A percentile compares a stretch with the other conserved stretches of the same genome.
Evolutionary conservation across 768 basidiomycete genomes (phyloP).

Genomic region (Agaricus subrufescens): DNA sequence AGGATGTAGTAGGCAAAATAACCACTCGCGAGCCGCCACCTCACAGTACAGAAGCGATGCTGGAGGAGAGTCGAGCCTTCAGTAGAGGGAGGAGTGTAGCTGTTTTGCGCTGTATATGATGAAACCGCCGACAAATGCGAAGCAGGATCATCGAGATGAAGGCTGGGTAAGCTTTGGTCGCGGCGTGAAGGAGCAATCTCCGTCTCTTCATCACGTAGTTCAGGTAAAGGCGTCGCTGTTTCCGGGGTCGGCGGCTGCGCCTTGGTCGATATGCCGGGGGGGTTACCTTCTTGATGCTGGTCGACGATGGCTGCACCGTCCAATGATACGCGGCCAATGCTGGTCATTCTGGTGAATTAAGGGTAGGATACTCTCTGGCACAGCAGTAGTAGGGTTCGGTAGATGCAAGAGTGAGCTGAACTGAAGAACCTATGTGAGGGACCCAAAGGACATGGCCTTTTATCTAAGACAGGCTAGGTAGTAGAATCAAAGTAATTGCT

Average conservation of each 20-base stretch:
- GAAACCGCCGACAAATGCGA: slow-evolving; percentile 10
- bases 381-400: background rate
- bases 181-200: slow-evolving; percentile 27
- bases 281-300: background rate
- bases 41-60: slow-evolving; percentile 21
- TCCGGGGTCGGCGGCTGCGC: background rate
- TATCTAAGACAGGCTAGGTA: background rate
- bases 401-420: background rate
- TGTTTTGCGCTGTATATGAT: background rate
- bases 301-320: background rate
- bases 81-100: background rate
- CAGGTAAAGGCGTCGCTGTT: slow-evolving; percentile 16
- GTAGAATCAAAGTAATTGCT: background rate
- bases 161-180: slow-evolving; percentile 13
- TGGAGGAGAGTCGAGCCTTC: background rate
- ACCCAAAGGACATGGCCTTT: background rate
- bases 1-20: slow-evolving; percentile 43
- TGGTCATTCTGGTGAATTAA: background rate
- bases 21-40: slow-evolving; percentile 37
- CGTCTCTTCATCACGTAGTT: slow-evolving; percentile 26
- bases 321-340: background rate
- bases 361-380: no score
- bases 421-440: background rate
- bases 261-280: background rate
- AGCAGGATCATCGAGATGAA: background rate